phyloP scores from a whole-genome alignment of 225 moss, liverwort and hornwort genomes.

The Antitrichia curtipendula region DNA sequence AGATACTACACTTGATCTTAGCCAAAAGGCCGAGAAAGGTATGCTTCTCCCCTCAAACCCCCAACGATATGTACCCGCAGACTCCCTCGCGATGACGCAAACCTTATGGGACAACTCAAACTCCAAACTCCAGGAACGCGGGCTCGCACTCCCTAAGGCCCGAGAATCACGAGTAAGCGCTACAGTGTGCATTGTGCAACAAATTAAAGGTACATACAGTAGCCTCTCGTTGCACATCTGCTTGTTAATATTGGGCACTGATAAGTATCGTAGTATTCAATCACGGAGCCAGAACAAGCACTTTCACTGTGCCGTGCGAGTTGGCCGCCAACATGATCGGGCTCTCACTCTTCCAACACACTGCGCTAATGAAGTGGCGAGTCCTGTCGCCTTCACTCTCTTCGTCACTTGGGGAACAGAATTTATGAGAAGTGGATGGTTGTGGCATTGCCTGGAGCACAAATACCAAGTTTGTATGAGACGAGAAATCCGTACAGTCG shows the following conservation, averaged over 20 bases:
- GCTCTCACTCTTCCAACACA: conserved; percentile 87
- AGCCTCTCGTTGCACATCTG: too few relatives aligned
- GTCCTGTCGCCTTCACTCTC: not conserved
- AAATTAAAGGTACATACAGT: not conserved
- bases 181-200: too few relatives aligned
- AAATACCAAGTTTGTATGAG: not conserved
- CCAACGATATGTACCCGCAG: accelerated
- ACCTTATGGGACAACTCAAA: not conserved
- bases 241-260: not conserved
- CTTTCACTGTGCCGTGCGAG: conserved; percentile 74
- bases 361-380: conserved; percentile 65
- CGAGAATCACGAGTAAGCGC: not conserved
- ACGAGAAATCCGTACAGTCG: not conserved
- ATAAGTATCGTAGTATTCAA: not conserved
- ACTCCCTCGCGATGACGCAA: accelerated
- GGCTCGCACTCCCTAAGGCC: not conserved
- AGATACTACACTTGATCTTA: conserved; percentile 77
- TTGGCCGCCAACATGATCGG: conserved; percentile 81
- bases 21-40: conserved; percentile 76
- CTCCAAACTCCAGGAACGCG: too few relatives aligned
- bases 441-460: conserved; percentile 20
- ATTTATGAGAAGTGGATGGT: conserved; percentile 4
- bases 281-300: conserved; percentile 62
- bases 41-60: accelerated
- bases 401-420: not conserved